A percentile compares a stretch with the other conserved stretches of the same genome.
Conservation (phyloP, 2,329 filamentous ascomycete genomes). For the Hypoxylon sp. region DNA sequence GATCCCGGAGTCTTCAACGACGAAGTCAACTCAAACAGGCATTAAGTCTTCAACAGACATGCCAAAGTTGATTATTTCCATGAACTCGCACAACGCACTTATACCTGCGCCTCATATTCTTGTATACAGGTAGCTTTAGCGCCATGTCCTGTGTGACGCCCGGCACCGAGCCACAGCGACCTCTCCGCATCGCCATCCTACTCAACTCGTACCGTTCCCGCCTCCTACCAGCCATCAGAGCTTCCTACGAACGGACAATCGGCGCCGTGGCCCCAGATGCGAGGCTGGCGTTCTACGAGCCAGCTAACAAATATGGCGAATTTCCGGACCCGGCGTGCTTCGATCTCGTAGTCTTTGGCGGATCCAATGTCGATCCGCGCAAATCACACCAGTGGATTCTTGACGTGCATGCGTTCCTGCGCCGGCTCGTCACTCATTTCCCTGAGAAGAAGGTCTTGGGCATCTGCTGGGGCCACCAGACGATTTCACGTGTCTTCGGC, state of each 20-base stretch:
- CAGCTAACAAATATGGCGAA: conserved; percentile 52
- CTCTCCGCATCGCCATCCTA: conserved; percentile 56
- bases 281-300: conserved; percentile 57
- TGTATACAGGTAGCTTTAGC: conserved; percentile 18
- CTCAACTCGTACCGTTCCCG: conserved; percentile 59
- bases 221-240: conserved; percentile 55
- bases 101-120: conserved; percentile 16
- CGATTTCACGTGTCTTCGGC: conserved; percentile 58
- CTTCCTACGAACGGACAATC: conserved; percentile 57
- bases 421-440: conserved; percentile 52
- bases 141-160: conserved; percentile 23
- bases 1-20: conserved; percentile 37
- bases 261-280: conserved; percentile 52
- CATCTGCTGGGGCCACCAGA: conserved; percentile 66
- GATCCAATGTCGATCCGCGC: conserved; percentile 61
- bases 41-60: conserved; percentile 51
- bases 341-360: conserved; percentile 61
- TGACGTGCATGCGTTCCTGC: conserved; percentile 59
- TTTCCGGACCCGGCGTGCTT: conserved; percentile 58
- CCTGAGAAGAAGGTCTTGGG: conserved; percentile 58
- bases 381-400: conserved; percentile 59
- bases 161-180: conserved; percentile 28
- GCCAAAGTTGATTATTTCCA: conserved; percentile 27
- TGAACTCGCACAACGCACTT: conserved; percentile 17
- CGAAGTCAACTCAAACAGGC: conserved; percentile 24